Conservation (phyloP, 139 green algal species). For the Chlorella sp. region DNA sequence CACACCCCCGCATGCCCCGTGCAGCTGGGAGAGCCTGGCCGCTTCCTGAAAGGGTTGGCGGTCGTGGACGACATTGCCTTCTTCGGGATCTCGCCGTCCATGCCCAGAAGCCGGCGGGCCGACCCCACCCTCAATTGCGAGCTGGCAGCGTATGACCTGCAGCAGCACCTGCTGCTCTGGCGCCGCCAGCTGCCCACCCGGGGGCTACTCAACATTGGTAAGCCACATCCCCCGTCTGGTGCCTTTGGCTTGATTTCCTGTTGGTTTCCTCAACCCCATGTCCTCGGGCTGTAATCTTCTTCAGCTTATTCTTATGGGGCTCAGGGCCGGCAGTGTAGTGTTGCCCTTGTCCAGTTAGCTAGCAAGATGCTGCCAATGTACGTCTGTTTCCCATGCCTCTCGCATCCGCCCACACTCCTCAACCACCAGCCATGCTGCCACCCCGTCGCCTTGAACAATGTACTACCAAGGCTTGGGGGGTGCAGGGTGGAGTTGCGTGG, state of each 20-base stretch:
- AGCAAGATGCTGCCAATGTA: background rate
- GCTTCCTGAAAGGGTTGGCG: constrained; percentile 78
- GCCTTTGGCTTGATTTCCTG: too few relatives aligned
- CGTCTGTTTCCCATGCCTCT: background rate
- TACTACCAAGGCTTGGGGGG: too few relatives aligned
- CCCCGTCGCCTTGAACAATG: too few relatives aligned
- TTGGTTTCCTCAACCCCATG: too few relatives aligned
- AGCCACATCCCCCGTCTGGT: too few relatives aligned
- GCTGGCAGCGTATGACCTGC: constrained; percentile 73
- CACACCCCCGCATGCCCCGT: background rate
- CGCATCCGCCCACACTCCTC: background rate
- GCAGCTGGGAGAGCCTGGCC: constrained; percentile 1
- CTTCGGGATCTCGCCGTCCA: constrained; percentile 66
- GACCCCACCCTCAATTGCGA: constrained; percentile 47
- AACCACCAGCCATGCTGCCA: too few relatives aligned
- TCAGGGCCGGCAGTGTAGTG: too few relatives aligned
- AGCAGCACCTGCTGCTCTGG: constrained; percentile 62
- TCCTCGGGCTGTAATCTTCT: too few relatives aligned
- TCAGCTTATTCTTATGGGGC: too few relatives aligned
- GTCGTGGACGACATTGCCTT: constrained; percentile 83
- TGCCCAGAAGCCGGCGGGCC: constrained; percentile 30
- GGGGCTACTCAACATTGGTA: constrained; percentile 74
- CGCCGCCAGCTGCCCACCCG: constrained; percentile 66
- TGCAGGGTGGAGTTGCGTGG: too few relatives aligned
- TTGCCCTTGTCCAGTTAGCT: too few relatives aligned